Base-by-base conservation (phyloP, 2,329 filamentous ascomycete species). In the Cladorrhinum sp. region DNA sequence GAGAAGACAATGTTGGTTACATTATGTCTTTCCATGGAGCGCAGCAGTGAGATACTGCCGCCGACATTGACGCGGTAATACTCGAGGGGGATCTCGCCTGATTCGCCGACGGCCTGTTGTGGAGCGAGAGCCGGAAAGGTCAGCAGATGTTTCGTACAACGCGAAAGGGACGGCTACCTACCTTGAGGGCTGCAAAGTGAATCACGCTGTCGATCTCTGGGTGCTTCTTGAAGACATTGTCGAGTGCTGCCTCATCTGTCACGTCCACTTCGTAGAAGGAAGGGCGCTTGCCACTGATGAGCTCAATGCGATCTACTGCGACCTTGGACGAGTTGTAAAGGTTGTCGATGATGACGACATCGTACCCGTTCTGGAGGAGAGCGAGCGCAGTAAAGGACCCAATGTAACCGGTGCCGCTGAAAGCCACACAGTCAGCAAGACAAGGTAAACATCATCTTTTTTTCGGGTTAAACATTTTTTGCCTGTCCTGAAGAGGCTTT, bases 1-100 rank as follows among this genome's bases (percentile, higher is more conserved):
- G 93, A 98, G 81, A 99, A 99, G 77, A 99, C 95, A 71, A 99
- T 95, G 82, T 96, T 98, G 78, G 86, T 85, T 68, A 99, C 93
- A 77, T 93, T 89, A 82, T 97, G 86, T 76, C 87, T 88, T 73
- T 86, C 84, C 92, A 99, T 98, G 71, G 88, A 87, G 66, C 87
- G 85, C 64, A 99, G 85, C 52, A 99, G 89, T 69, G 87, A 83
- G 71, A 99, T 88, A 70, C 92, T 95, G 75, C 95, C 96, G 73
- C 89, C 89, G 63, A 98, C 95, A 75, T 99, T 99, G 81, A 96
- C 91, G 69, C 90, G 85, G 83, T 97, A 99, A 85, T 99, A 99
- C 78, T 97, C 93, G 72, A 98, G 86, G 50, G 95, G 95, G 65
- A 92, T 96, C 76, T 96, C 91, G 71, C 84, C 87, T 57, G 93